These are phyloP conservation scores for Adansonia grandidieri DNA, from an alignment of 441 rosid genomes.

Conservation along the genomic window DNA sequence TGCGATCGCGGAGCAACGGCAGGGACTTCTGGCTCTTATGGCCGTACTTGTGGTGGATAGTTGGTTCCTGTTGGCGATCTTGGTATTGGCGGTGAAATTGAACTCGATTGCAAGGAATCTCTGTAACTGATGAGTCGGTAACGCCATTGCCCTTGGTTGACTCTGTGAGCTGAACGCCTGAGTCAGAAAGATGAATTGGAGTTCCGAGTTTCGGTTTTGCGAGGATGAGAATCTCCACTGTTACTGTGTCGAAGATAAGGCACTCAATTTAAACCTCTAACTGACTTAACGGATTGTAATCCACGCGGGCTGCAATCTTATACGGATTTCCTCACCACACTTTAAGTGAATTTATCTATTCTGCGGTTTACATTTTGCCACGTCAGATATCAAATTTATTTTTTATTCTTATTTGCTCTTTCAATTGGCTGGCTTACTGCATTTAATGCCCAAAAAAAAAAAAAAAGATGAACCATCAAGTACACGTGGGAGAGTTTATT, in stretches of 20 bases:
- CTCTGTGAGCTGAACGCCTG: conserved; percentile 42
- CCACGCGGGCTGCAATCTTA: background rate
- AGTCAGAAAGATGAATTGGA: background rate
- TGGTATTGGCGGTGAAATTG: conserved; percentile 32
- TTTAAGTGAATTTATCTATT: background rate
- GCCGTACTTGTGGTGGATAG: conserved; percentile 21
- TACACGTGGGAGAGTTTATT: too few relatives aligned
- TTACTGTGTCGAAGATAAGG: conserved; percentile 57
- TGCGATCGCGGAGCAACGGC: conserved; percentile 77
- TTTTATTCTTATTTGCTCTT: background rate
- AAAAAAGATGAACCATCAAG: background rate
- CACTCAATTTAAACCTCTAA: conserved; percentile 47
- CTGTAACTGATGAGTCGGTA: conserved; percentile 61
- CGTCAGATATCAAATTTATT: background rate
- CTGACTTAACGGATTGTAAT: conserved; percentile 46
- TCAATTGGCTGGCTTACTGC: background rate
- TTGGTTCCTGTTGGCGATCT: conserved; percentile 25
- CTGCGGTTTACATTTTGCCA: background rate
- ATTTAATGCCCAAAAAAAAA: background rate
- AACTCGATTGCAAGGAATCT: conserved; percentile 48
- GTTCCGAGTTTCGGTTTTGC: conserved; percentile 24
- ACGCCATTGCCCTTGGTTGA: conserved; percentile 54
- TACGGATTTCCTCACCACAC: background rate
- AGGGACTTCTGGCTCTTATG: conserved; percentile 38
- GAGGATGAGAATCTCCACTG: conserved; percentile 28